Evolutionary conservation across 768 basidiomycete species (phyloP), one percentile per base, ranked within the genome.

Genomic region (Lentinula sp.): DNA sequence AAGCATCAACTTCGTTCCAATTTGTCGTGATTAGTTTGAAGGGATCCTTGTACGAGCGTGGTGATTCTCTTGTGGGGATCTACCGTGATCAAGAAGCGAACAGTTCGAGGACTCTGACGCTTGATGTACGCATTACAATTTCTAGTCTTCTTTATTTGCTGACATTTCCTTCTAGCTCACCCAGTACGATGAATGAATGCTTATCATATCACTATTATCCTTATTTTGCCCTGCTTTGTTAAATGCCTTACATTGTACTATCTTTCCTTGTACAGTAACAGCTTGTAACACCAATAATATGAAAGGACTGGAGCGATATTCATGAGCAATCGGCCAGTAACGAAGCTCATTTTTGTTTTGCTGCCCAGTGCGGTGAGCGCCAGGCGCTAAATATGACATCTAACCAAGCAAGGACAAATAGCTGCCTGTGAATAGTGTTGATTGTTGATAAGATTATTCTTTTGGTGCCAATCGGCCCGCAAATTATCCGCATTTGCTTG

Each of bases 21-120:
- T 98, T 98, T 72, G 85, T 99, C 61, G 95, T 98, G 60, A 99
- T 99, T 78, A 95, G 93, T 71, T 79, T 98, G 71, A 98, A 98
- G 73, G 90, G 89, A 46, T 93, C 94, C 0, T 74, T 98, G 63
- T 96, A 95, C 66, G 95, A 96, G 71, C 85, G 87, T 16, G 91
- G 94, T 9, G 83, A 93, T 64, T 93, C 93, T 1, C 79, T 98
- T 48, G 94, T 98, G 28, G 95, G 95, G 4, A 93, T 97, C 41
- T 95, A 94, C 72, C 85, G 95, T 16, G 94, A 97, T 67, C 95
- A 98, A 68, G 93, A 93, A 10, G 83, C 93, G 62, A 96, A 96
- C 67, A 95, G 93, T 67, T 97, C 95, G 4, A 81, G 88, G 59
- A 93, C 93, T 23, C 74, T 99, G 64, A 98, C 95, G 1, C 81